phyloP scores from a whole-genome alignment of 768 basidiomycete species.

The Panellus pusillus region DNA sequence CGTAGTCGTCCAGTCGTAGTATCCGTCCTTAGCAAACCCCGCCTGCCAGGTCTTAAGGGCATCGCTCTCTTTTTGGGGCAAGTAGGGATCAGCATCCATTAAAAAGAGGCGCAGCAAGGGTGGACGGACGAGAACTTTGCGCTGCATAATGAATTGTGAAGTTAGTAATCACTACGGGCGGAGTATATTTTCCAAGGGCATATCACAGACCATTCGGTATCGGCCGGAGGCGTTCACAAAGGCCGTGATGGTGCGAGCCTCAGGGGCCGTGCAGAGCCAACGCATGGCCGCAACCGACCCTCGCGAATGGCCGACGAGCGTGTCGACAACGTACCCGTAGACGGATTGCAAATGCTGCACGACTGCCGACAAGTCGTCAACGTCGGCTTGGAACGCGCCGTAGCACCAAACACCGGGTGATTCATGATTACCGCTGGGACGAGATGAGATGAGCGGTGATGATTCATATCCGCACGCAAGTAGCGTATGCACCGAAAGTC shows the following conservation, averaged over 20 bases:
- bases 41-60: slow-evolving; percentile 43
- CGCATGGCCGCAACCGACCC: slow-evolving; percentile 66
- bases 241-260: slow-evolving; percentile 54
- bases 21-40: slow-evolving; percentile 56
- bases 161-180: not conserved
- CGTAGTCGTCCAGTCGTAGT: slow-evolving; percentile 58
- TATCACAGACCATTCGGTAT: slow-evolving; percentile 59
- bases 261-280: slow-evolving; percentile 67
- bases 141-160: slow-evolving; percentile 12
- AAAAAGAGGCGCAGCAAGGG: not conserved
- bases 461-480: slow-evolving; percentile 2
- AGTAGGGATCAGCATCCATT: slow-evolving; percentile 11
- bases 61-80: slow-evolving; percentile 28
- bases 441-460: not conserved
- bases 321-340: slow-evolving; percentile 68
- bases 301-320: slow-evolving; percentile 78
- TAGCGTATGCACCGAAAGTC: slow-evolving; percentile 69
- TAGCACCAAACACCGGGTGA: slow-evolving; percentile 66
- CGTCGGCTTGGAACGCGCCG: slow-evolving; percentile 57
- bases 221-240: slow-evolving; percentile 77
- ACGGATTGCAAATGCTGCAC: slow-evolving; percentile 56
- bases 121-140: slow-evolving; percentile 45
- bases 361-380: slow-evolving; percentile 66
- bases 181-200: not conserved
- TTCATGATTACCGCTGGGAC: slow-evolving; percentile 71